Evolutionary conservation across 2,329 filamentous ascomycete genomes (phyloP).

Genomic region (Dactylellina leptospora): DNA sequence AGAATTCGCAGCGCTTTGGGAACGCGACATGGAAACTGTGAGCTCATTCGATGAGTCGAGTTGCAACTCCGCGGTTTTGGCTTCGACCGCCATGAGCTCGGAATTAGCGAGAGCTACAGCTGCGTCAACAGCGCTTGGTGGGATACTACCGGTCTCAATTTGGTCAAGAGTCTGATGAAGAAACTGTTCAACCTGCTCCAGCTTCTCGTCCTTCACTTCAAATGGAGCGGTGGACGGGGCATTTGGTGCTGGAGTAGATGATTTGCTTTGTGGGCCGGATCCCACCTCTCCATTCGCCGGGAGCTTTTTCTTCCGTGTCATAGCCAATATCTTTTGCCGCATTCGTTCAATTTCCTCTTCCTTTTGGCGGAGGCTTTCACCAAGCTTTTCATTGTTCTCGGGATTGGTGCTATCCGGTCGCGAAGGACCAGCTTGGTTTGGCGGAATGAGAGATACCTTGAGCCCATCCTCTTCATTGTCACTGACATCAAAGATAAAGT

Average conservation of each 20-base stretch:
- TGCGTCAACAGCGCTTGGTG: slow-evolving; percentile 4
- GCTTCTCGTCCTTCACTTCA: slow-evolving; percentile 10
- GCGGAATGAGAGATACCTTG: slow-evolving; percentile 59
- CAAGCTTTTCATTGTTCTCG: slow-evolving; percentile 59
- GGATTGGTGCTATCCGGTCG: slow-evolving; percentile 61
- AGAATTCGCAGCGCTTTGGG: neutral
- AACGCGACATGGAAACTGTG: neutral
- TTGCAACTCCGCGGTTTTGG: slow-evolving; percentile 8
- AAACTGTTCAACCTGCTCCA: slow-evolving; percentile 45
- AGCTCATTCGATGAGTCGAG: neutral
- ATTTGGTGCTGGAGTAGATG: slow-evolving; percentile 25
- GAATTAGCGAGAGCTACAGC: neutral
- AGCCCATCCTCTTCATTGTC: slow-evolving; percentile 72
- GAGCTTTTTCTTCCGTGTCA: slow-evolving; percentile 31
- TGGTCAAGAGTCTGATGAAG: slow-evolving; percentile 43
- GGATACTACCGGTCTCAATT: slow-evolving; percentile 6
- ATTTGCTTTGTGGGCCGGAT: slow-evolving; percentile 26
- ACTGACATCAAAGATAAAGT: slow-evolving; percentile 84
- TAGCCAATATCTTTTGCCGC: slow-evolving; percentile 62
- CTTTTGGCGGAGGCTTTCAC: slow-evolving; percentile 64
- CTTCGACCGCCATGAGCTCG: slow-evolving; percentile 14
- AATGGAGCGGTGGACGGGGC: slow-evolving; percentile 10
- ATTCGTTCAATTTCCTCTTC: slow-evolving; percentile 70
- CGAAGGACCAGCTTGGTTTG: slow-evolving; percentile 59
- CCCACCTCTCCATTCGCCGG: slow-evolving; percentile 2